Evolutionary conservation across 2,329 filamentous ascomycete species (phyloP).

Genomic region (Alternaria arbusti): DNA sequence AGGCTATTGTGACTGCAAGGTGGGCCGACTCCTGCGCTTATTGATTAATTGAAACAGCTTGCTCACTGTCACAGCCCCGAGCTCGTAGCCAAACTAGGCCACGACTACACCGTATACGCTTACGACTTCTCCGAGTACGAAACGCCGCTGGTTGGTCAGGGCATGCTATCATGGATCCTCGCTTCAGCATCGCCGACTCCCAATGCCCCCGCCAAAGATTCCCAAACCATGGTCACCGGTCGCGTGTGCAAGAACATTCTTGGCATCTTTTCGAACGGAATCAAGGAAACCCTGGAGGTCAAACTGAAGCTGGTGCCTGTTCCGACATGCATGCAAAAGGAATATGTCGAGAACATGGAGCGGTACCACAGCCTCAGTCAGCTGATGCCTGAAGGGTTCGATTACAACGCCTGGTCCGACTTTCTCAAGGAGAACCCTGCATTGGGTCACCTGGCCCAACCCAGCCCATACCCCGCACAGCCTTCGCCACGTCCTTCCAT

Average conservation of each 20-base stretch:
- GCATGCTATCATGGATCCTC: slow-evolving; percentile 87
- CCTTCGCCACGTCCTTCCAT: slow-evolving; percentile 27
- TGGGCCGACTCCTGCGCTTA: slow-evolving; percentile 40
- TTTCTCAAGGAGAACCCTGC: slow-evolving; percentile 75
- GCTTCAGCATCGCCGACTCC: slow-evolving; percentile 64
- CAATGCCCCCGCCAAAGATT: slow-evolving; percentile 63
- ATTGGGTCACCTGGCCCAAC: slow-evolving; percentile 42
- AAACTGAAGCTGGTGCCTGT: slow-evolving; percentile 85
- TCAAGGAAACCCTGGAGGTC: slow-evolving; percentile 90
- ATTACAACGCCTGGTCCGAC: slow-evolving; percentile 78
- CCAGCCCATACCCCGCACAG: slow-evolving; percentile 25
- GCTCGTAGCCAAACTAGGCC: slow-evolving; percentile 72
- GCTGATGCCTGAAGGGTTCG: slow-evolving; percentile 65
- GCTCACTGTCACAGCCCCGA: slow-evolving; percentile 73
- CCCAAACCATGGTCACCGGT: slow-evolving; percentile 80
- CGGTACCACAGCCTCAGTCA: slow-evolving; percentile 65
- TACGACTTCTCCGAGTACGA: slow-evolving; percentile 97
- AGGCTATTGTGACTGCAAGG: slow-evolving; percentile 74
- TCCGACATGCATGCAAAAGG: slow-evolving; percentile 66
- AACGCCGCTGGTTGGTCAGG: slow-evolving; percentile 90
- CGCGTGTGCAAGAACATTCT: slow-evolving; percentile 86
- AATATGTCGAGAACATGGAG: slow-evolving; percentile 67
- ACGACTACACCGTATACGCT: slow-evolving; percentile 96
- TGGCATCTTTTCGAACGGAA: slow-evolving; percentile 81
- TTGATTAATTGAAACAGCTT: slow-evolving; percentile 10